A percentile compares a stretch with the other conserved stretches of the same genome.
These are phyloP conservation scores for Gnomoniopsis sp. DNA, from an alignment of 2,329 filamentous ascomycete genomes.

Conservation along the genomic window DNA sequence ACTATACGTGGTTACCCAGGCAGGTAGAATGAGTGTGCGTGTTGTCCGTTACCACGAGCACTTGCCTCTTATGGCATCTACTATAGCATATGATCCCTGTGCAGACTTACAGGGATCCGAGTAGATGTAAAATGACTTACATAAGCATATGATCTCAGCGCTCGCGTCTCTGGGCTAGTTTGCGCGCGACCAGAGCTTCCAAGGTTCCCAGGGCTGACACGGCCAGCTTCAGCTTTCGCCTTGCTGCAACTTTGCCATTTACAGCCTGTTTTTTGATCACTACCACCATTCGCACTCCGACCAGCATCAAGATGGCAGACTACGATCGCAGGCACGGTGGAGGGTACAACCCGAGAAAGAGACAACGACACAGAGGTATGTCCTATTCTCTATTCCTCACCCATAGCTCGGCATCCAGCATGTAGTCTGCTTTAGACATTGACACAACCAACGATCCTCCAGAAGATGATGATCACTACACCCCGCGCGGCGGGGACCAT, in stretches of 20 bases:
- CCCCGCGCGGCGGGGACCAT: slow-evolving; percentile 60
- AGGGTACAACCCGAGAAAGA: slow-evolving; percentile 64
- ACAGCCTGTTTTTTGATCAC: neutral
- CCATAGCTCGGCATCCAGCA: neutral
- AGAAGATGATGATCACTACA: slow-evolving; percentile 61
- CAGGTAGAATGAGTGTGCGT: too few species aligned
- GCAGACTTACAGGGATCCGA: neutral
- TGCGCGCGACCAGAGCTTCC: neutral
- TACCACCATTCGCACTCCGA: neutral
- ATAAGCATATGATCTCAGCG: neutral
- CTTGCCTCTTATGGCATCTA: too few species aligned
- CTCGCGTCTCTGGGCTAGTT: neutral
- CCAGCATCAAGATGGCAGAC: slow-evolving; percentile 46
- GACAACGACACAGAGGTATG: slow-evolving; percentile 71
- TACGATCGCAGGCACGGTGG: slow-evolving; percentile 54
- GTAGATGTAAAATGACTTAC: neutral
- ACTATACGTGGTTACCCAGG: too few species aligned
- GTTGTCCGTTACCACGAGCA: too few species aligned
- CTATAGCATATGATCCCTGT: too few species aligned
- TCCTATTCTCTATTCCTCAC: neutral
- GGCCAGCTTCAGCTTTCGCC: neutral
- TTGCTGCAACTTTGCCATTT: neutral
- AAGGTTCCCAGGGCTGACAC: slow-evolving; percentile 8
- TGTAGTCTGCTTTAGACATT: neutral
- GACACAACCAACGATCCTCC: slow-evolving; percentile 9